phyloP scores from a whole-genome alignment of 2,329 filamentous ascomycete species.

The Dryadomyces quercivorus region DNA sequence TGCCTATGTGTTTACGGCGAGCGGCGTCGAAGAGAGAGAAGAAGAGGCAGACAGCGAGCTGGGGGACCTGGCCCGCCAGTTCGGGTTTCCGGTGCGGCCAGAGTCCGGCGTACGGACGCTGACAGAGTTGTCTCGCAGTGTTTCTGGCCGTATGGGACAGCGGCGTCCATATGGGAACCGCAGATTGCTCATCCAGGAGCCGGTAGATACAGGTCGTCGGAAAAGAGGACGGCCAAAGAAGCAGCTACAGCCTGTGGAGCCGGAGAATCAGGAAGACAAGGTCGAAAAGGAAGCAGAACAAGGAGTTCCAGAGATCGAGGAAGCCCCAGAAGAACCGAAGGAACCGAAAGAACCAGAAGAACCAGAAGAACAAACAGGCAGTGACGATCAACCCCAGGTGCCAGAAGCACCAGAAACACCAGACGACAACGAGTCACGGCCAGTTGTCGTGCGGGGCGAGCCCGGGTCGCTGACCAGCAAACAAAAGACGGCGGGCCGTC shows the following conservation, averaged over 20 bases:
- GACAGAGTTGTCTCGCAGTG: constrained; percentile 9
- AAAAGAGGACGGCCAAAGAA: constrained; percentile 5
- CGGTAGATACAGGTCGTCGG: not conserved
- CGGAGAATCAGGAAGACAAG: not conserved
- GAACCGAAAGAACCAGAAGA: not conserved
- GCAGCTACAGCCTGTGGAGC: not conserved
- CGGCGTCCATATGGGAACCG: not conserved
- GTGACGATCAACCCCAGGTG: no score
- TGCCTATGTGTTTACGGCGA: constrained; percentile 27
- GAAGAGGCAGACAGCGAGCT: not conserved
- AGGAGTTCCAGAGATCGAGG: not conserved
- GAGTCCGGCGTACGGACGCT: constrained; percentile 8
- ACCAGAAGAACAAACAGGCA: constrained; percentile 2
- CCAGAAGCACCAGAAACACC: not conserved
- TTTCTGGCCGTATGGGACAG: not conserved
- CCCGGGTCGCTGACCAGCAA: constrained; percentile 16
- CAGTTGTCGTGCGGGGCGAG: constrained; percentile 15
- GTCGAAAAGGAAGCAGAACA: not conserved
- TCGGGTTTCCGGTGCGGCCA: constrained; percentile 4
- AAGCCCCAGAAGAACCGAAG: not conserved
- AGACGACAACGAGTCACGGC: not conserved
- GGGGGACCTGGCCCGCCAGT: not conserved
- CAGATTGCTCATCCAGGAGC: no score
- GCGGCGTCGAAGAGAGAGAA: not conserved
- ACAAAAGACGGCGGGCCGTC: constrained; percentile 18